A percentile compares a stretch with the other conserved stretches of the same genome.
phyloP scores from a whole-genome alignment of 768 basidiomycete genomes.

The Boletales sp. region DNA sequence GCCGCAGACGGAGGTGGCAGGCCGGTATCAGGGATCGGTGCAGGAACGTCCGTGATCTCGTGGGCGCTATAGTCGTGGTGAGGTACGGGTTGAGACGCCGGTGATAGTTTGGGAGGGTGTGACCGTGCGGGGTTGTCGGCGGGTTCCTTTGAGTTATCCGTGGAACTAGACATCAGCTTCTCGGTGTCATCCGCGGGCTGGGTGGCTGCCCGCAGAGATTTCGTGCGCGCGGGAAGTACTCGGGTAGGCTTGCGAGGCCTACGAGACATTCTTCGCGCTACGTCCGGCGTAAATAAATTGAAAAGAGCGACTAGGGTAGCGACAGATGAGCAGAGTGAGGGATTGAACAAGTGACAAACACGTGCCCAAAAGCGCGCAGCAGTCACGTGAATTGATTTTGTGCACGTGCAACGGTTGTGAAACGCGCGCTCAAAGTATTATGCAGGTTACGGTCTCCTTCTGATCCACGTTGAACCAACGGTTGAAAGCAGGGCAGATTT shows the following conservation, averaged over 20 bases:
- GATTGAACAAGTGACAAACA: constrained; percentile 12
- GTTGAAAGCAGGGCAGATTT: no score
- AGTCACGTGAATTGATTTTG: constrained; percentile 31
- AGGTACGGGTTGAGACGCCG: constrained; percentile 8
- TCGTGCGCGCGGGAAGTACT: constrained; percentile 7
- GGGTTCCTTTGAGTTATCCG: background rate
- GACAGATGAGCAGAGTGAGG: constrained; percentile 1
- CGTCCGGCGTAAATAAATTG: constrained; percentile 26
- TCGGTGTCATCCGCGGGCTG: constrained; percentile 22
- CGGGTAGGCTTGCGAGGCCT: constrained; percentile 11
- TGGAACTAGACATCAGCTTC: constrained; percentile 10
- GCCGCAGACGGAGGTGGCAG: constrained; percentile 22
- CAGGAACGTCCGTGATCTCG: constrained; percentile 28
- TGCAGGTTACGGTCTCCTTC: no score
- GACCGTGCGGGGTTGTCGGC: constrained; percentile 1
- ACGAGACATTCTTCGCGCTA: constrained; percentile 14
- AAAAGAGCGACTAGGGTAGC: constrained; percentile 23
- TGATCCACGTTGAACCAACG: no score
- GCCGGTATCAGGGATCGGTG: constrained; percentile 30
- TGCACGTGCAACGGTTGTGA: constrained; percentile 6
- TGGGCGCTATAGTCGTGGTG: constrained; percentile 25
- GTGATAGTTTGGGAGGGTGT: constrained; percentile 8
- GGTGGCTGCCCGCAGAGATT: constrained; percentile 4
- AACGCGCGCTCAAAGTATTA: background rate
- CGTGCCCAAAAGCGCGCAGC: constrained; percentile 22